Percentiles rank a stretch among this genome's conserved stretches.
Conservation (phyloP, 768 basidiomycete genomes). For the Rhodotorula toruloides region DNA sequence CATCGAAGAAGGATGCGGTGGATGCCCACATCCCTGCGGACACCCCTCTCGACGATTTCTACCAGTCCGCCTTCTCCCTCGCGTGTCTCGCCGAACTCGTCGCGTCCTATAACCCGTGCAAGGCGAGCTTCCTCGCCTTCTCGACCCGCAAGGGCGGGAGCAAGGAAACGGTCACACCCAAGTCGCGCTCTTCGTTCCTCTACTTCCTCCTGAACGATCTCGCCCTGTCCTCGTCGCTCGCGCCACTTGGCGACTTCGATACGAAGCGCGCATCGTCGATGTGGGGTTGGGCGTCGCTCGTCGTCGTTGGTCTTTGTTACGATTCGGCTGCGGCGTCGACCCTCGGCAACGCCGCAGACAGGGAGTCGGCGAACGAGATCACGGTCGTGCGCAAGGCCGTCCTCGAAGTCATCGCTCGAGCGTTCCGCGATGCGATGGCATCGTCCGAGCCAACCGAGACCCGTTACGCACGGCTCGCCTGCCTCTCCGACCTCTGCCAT, state of each 20-base stretch:
- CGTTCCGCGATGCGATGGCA: conserved; percentile 68
- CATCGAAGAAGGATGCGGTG: conserved; percentile 24
- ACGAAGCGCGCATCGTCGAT: conserved; percentile 44
- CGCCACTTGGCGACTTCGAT: conserved; percentile 46
- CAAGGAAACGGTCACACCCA: conserved; percentile 55
- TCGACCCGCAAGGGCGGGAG: conserved; percentile 25
- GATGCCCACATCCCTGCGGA: conserved; percentile 26
- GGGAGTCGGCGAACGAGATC: conserved; percentile 63
- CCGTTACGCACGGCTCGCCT: conserved; percentile 81
- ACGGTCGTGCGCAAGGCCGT: conserved; percentile 88
- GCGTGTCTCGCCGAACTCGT: conserved; percentile 85
- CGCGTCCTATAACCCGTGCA: conserved; percentile 89
- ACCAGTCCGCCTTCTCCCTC: conserved; percentile 62
- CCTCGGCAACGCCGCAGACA: conserved; percentile 57
- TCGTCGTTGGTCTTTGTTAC: conserved; percentile 86
- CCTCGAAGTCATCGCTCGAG: conserved; percentile 76
- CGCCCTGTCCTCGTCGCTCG: conserved; percentile 67
- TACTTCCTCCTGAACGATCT: conserved; percentile 78
- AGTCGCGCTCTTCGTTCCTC: conserved; percentile 57
- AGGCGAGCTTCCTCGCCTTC: conserved; percentile 75
- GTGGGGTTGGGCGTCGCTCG: conserved; percentile 55
- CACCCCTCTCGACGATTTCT: conserved; percentile 35
- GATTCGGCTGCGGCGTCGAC: conserved; percentile 57
- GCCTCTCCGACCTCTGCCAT: conserved; percentile 78
- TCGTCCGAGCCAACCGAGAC: conserved; percentile 58